These are phyloP conservation scores for Colletotrichum tropicale DNA, from an alignment of 2,329 filamentous ascomycete species.

Conservation along the genomic window DNA sequence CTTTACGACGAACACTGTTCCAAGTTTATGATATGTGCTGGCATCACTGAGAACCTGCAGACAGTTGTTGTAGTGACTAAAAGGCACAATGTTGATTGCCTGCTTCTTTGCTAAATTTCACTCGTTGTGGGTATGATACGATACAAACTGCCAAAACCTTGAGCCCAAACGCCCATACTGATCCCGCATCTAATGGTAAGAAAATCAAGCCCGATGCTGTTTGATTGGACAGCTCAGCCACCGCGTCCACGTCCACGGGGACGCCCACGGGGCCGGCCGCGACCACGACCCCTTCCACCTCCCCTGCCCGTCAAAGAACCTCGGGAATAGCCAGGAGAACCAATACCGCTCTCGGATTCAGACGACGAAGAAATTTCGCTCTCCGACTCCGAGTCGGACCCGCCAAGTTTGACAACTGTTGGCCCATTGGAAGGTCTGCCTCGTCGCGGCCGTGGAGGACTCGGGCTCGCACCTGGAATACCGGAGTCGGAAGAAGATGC, in stretches of 20 bases:
- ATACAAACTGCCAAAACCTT: not conserved
- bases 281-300: slow-evolving; percentile 9
- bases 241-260: slow-evolving; percentile 1
- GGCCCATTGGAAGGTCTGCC: not conserved
- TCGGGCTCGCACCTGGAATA: slow-evolving; percentile 1
- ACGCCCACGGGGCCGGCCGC: not conserved
- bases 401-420: slow-evolving; percentile 18
- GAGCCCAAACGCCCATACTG: not conserved
- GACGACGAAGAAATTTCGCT: slow-evolving; percentile 6
- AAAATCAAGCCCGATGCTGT: not conserved
- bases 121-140: not conserved
- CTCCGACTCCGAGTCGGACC: slow-evolving; percentile 14
- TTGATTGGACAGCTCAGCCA: not conserved
- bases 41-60: not conserved
- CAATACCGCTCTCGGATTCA: slow-evolving; percentile 12
- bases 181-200: not conserved
- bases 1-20: not conserved
- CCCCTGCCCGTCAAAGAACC: not conserved
- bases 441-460: slow-evolving; percentile 1
- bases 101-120: not conserved
- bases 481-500: slow-evolving; percentile 6
- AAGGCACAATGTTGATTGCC: not conserved
- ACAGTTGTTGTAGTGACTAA: not conserved
- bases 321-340: not conserved
- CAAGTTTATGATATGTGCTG: not conserved